A percentile compares a stretch with the other conserved stretches of the same genome.
phyloP scores from a whole-genome alignment of 495 filamentous ascomycete species.

The Podospora conica region DNA sequence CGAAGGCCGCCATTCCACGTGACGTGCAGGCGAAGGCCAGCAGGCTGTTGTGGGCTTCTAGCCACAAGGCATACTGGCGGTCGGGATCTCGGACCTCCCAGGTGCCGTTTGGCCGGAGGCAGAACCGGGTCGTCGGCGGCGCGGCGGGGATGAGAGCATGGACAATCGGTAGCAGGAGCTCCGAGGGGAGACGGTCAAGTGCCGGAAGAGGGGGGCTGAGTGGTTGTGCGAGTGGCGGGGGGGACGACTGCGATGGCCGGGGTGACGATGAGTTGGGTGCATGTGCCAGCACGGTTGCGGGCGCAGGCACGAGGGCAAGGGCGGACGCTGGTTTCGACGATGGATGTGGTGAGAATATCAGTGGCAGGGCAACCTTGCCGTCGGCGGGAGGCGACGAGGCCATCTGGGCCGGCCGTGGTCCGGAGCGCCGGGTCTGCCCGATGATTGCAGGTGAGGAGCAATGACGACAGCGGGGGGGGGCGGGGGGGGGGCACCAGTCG shows the following conservation, averaged over 20 bases:
- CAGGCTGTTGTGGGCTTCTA: slow-evolving; percentile 18
- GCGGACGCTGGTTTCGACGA: neutral
- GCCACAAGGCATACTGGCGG: slow-evolving; percentile 28
- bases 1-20: slow-evolving; percentile 26
- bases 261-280: neutral
- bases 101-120: slow-evolving; percentile 25
- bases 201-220: slow-evolving; percentile 1
- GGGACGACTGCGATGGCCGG: neutral
- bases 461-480: neutral
- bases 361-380: neutral
- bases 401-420: slow-evolving; percentile 3
- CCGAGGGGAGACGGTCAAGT: slow-evolving; percentile 24
- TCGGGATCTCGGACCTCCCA: slow-evolving; percentile 29
- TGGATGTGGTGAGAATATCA: neutral
- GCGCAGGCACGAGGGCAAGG: too few species aligned
- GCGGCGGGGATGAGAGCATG: slow-evolving; percentile 19
- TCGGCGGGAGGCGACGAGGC: slow-evolving; percentile 5
- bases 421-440: neutral
- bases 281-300: neutral
- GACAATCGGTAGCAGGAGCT: slow-evolving; percentile 28
- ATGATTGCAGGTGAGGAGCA: neutral
- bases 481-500: neutral
- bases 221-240: neutral
- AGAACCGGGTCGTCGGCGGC: slow-evolving; percentile 27
- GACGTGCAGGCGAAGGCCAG: slow-evolving; percentile 27